Evolutionary conservation across 805 yeast genomes (phyloP).

Genomic region (Scheffersomyces coipomensis): DNA sequence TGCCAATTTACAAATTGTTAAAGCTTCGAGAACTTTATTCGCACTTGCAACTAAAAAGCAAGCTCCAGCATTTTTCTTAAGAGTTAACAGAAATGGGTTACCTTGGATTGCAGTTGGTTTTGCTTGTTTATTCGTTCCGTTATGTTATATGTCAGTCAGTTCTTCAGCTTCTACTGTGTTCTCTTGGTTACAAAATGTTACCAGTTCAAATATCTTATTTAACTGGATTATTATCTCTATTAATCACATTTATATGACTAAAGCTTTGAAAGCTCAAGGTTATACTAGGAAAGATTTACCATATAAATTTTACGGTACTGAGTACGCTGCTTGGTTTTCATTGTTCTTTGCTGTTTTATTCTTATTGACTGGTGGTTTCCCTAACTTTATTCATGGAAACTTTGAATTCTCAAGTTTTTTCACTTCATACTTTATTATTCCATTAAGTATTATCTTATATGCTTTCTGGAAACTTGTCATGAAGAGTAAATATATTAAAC

Average conservation of each 20-base stretch:
- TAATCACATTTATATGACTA: slow-evolving; percentile 26
- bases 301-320: slow-evolving; percentile 23
- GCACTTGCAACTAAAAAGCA: slow-evolving; percentile 36
- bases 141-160: slow-evolving; percentile 32
- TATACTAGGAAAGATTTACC: slow-evolving; percentile 29
- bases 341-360: slow-evolving; percentile 27
- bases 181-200: slow-evolving; percentile 31
- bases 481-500: slow-evolving; percentile 33
- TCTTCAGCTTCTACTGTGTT: slow-evolving; percentile 26
- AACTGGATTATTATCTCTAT: slow-evolving; percentile 30
- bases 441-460: slow-evolving; percentile 35
- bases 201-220: slow-evolving; percentile 27
- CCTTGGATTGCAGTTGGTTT: slow-evolving; percentile 26
- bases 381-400: slow-evolving; percentile 39
- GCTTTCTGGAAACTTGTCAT: slow-evolving; percentile 34
- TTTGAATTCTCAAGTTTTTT: slow-evolving; percentile 40
- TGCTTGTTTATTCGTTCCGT: slow-evolving; percentile 29
- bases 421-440: slow-evolving; percentile 42
- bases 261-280: slow-evolving; percentile 43
- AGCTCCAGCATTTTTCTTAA: slow-evolving; percentile 35
- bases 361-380: slow-evolving; percentile 34
- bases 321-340: slow-evolving; percentile 38
- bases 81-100: slow-evolving; percentile 28
- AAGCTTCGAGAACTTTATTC: slow-evolving; percentile 30
- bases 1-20: slow-evolving; percentile 26